Evolutionary conservation across 139 green algal genomes (phyloP).

Genomic region (Volvox africanus): DNA sequence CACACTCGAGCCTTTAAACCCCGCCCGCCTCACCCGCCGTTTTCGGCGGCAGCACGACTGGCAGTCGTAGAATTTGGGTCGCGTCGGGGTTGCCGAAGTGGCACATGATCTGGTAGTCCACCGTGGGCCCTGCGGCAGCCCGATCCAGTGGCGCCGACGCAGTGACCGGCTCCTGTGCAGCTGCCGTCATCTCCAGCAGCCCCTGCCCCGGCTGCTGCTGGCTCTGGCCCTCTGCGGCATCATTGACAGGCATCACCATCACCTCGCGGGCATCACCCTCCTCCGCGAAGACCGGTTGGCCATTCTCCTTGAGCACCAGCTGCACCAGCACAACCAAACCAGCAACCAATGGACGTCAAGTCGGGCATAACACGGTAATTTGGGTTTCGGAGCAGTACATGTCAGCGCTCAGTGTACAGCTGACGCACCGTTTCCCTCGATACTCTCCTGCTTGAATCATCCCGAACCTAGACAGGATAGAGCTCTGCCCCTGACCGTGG

Average conservation of each 20-base stretch:
- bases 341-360: too few relatives aligned
- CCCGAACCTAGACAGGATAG: too few relatives aligned
- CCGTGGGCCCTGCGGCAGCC: neutral
- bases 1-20: too few relatives aligned
- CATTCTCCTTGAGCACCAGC: conserved; percentile 41
- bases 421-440: too few relatives aligned
- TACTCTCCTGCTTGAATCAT: too few relatives aligned
- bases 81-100: conserved; percentile 9
- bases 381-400: too few relatives aligned
- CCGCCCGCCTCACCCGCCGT: neutral
- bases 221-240: too few relatives aligned
- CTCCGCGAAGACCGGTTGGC: neutral
- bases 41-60: conserved; percentile 27
- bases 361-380: too few relatives aligned
- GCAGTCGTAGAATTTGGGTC: conserved; percentile 41
- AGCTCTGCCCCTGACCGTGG: too few relatives aligned
- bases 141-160: neutral
- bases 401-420: too few relatives aligned
- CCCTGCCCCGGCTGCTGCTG: neutral
- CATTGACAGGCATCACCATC: conserved; percentile 29
- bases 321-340: neutral
- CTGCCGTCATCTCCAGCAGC: neutral
- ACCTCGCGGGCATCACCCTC: conserved; percentile 31
- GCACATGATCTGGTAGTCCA: conserved; percentile 42
- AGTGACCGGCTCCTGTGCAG: neutral